Evolutionary conservation across 192 early-diverging fungal species (phyloP), one percentile per base, ranked within the genome.

Genomic region (Thoreauomyces humboldtii): DNA sequence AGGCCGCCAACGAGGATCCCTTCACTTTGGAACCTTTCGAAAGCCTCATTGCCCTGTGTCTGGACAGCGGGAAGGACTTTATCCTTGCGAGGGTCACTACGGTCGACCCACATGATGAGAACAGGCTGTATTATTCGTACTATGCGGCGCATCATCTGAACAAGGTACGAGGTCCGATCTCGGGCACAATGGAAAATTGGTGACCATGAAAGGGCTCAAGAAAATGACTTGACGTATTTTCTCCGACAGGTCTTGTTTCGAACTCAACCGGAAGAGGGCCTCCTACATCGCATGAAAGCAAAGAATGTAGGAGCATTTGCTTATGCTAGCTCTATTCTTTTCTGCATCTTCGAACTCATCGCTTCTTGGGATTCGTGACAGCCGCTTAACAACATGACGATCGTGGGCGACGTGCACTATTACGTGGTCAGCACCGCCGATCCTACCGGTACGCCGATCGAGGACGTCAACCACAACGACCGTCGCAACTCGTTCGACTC

Each of bases 131-230:
- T 59, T 83, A 89, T 62, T 81, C 78, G 0, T 86, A 87, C 36
- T 89, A 89, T 61, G 71, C 82, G 0, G 88, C 86, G 11, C 88
- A 89, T 53, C 82, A 87, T 25, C 88, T 89, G 54, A 89, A 89
- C 73, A 89, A 89, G 69, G 86, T 60, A 15, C n/a, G n/a, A n/a
- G n/a, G n/a, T n/a, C n/a, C n/a, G n/a, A n/a, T n/a, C n/a, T n/a
- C n/a, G n/a, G n/a, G n/a, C n/a, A n/a, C n/a, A n/a, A n/a, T n/a
- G n/a, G n/a, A n/a, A n/a, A n/a, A n/a, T 42, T 9, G n/a, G n/a
- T 42, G 41, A 42, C n/a, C 11, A n/a, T 42, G 9, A 9, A 9
- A 12, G n/a, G 11, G n/a, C n/a, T 42, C 11, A 12, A 42, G n/a
- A n/a, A 9, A 42, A 9, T n/a, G 9, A 9, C 11, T 42, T 9